phyloP scores from a whole-genome alignment of 352 stramenopile genomes.

The Ophiocytium majus region DNA sequence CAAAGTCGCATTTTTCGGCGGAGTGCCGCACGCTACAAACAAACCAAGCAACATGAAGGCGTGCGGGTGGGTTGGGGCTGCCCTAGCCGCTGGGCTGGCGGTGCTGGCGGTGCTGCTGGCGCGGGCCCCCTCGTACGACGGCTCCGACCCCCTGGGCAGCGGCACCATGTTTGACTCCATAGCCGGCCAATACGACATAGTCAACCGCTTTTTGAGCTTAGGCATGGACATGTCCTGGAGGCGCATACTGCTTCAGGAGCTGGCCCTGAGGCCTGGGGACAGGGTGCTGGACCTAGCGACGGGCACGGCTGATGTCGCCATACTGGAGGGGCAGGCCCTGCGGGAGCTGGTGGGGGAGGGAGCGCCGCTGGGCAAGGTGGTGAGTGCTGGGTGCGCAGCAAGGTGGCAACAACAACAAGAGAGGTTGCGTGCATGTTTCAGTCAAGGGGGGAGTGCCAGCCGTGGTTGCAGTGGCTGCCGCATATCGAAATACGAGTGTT shows the following conservation, averaged over 20 bases:
- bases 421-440: too few species aligned
- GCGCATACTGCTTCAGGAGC: slow-evolving; percentile 38
- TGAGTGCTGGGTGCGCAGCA: too few species aligned
- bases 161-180: slow-evolving; percentile 74
- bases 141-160: slow-evolving; percentile 54
- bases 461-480: slow-evolving; percentile 27
- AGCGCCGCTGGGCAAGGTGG: background rate
- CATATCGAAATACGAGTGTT: too few species aligned
- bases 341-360: slow-evolving; percentile 25
- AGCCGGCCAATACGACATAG: slow-evolving; percentile 67
- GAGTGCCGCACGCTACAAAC: too few species aligned
- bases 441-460: too few species aligned
- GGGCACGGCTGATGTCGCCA: slow-evolving; percentile 71
- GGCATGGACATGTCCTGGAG: slow-evolving; percentile 54
- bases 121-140: background rate
- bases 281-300: slow-evolving; percentile 68
- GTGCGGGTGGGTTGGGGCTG: background rate
- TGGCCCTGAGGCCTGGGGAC: slow-evolving; percentile 48
- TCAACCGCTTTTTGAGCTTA: slow-evolving; percentile 65
- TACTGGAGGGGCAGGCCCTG: slow-evolving; percentile 63
- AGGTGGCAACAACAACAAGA: too few species aligned
- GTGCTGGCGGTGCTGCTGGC: background rate
- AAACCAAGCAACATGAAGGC: slow-evolving; percentile 21
- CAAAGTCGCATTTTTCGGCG: too few species aligned
- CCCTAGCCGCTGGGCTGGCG: background rate